phyloP scores from a whole-genome alignment of 192 early-diverging fungal species.

The Geranomyces variabilis region DNA sequence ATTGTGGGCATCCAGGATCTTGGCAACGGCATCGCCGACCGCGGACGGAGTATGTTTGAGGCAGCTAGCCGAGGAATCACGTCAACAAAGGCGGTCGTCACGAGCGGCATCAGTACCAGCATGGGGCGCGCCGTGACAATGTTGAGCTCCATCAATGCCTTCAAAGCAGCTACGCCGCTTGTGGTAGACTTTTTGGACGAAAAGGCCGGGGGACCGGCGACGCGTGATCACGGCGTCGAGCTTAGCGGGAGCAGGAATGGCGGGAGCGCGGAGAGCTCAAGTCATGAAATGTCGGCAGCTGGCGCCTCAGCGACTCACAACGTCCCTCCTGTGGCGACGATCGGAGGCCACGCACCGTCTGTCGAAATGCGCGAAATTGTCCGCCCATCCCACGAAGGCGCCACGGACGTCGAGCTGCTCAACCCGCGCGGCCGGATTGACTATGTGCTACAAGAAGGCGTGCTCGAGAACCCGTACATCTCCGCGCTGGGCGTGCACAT shows the following conservation, averaged over 20 bases:
- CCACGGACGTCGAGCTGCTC: conserved; percentile 39
- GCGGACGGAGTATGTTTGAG: conserved; percentile 69
- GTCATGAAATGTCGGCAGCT: not conserved
- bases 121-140: conserved; percentile 23
- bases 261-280: not conserved
- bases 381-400: conserved; percentile 3
- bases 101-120: conserved; percentile 47
- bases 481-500: conserved; percentile 68
- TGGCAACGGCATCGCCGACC: conserved; percentile 66
- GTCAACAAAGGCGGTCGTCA: conserved; percentile 60
- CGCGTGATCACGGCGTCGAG: not conserved
- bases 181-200: conserved; percentile 21
- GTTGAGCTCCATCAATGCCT: conserved; percentile 26
- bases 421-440: conserved; percentile 68
- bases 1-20: conserved; percentile 72
- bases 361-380: conserved; percentile 32
- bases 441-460: conserved; percentile 66
- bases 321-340: not conserved
- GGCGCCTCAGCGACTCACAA: not conserved
- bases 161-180: conserved; percentile 1
- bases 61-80: conserved; percentile 54
- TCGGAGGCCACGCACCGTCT: not conserved
- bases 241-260: not conserved
- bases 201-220: not conserved
- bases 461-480: conserved; percentile 73